These are phyloP conservation scores for Phytopythium helicoides DNA, from an alignment of 352 stramenopile species.

Conservation along the genomic window DNA sequence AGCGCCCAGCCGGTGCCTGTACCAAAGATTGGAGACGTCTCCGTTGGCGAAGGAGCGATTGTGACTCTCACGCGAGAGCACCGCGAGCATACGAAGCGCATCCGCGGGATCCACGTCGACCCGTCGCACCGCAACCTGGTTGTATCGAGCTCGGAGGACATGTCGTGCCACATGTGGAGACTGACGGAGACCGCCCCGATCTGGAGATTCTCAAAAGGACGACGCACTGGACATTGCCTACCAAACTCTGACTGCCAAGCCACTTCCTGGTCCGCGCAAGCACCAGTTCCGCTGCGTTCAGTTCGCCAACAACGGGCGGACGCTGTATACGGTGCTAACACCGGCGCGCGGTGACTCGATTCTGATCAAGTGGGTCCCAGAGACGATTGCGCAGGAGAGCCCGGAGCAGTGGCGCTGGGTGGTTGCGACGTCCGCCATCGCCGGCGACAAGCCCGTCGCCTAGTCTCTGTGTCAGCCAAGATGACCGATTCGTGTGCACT, in stretches of 20 bases:
- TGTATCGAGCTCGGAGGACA: slow-evolving; percentile 72
- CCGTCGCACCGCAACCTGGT: slow-evolving; percentile 77
- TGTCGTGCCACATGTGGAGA: slow-evolving; percentile 79
- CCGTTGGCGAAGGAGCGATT: slow-evolving; percentile 42
- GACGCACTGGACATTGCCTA: slow-evolving; percentile 67
- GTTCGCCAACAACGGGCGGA: slow-evolving; percentile 65
- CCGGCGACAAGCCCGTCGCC: slow-evolving; percentile 70
- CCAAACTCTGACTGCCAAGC: slow-evolving; percentile 46
- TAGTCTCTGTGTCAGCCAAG: slow-evolving; percentile 72
- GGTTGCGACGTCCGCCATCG: slow-evolving; percentile 46
- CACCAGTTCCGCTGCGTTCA: slow-evolving; percentile 82
- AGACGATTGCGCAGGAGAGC: slow-evolving; percentile 64
- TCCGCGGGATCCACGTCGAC: slow-evolving; percentile 80
- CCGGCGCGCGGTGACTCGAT: slow-evolving; percentile 73
- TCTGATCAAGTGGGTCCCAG: slow-evolving; percentile 77
- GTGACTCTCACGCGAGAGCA: slow-evolving; percentile 76
- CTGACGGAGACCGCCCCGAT: slow-evolving; percentile 61
- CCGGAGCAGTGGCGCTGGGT: slow-evolving; percentile 72
- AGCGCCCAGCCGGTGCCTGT: slow-evolving; percentile 15
- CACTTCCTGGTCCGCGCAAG: slow-evolving; percentile 41
- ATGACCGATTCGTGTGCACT: slow-evolving; percentile 69
- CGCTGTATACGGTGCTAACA: slow-evolving; percentile 74
- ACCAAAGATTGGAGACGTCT: slow-evolving; percentile 56
- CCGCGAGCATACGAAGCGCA: slow-evolving; percentile 71
- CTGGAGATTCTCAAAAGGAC: slow-evolving; percentile 74